phyloP scores from a whole-genome alignment of 2,329 filamentous ascomycete genomes.

The Cryoendolithus antarcticus region DNA sequence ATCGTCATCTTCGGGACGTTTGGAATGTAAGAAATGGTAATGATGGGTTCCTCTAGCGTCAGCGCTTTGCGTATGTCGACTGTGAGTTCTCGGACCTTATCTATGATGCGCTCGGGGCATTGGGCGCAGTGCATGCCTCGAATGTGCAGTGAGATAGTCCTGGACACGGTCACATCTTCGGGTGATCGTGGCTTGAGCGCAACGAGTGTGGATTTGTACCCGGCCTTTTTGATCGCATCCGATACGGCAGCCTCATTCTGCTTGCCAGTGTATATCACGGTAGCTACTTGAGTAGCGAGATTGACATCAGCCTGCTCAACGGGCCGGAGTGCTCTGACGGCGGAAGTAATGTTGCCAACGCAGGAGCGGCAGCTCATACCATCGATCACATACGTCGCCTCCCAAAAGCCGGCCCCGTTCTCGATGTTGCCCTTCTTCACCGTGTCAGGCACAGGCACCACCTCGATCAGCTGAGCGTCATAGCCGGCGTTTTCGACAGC shows the following conservation, averaged over 20 bases:
- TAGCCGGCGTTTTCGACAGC: conserved; percentile 38
- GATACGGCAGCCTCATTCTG: conserved; percentile 35
- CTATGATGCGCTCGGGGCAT: conserved; percentile 36
- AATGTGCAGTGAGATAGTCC: conserved; percentile 25
- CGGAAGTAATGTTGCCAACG: conserved; percentile 36
- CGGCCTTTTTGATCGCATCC: conserved; percentile 37
- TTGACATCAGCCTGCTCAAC: conserved; percentile 38
- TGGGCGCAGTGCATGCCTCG: conserved; percentile 36
- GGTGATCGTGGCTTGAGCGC: conserved; percentile 44
- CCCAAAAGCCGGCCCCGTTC: conserved; percentile 51
- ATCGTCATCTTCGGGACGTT: conserved; percentile 58
- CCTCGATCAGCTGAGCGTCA: conserved; percentile 22
- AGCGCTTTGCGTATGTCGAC: conserved; percentile 44
- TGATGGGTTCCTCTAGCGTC: conserved; percentile 50
- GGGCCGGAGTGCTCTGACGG: conserved; percentile 34
- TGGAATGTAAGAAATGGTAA: conserved; percentile 61
- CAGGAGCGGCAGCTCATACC: conserved; percentile 50
- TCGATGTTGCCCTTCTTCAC: conserved; percentile 39
- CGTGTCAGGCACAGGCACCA: conserved; percentile 23
- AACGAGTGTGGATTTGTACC: conserved; percentile 42
- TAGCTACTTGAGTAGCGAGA: conserved; percentile 26
- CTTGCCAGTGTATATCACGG: conserved; percentile 4
- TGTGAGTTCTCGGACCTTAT: conserved; percentile 35
- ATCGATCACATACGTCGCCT: conserved; percentile 30
- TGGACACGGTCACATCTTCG: conserved; percentile 2